Evolutionary conservation across 2,329 filamentous ascomycete species (phyloP).

Genomic region (Onygenales sp.): DNA sequence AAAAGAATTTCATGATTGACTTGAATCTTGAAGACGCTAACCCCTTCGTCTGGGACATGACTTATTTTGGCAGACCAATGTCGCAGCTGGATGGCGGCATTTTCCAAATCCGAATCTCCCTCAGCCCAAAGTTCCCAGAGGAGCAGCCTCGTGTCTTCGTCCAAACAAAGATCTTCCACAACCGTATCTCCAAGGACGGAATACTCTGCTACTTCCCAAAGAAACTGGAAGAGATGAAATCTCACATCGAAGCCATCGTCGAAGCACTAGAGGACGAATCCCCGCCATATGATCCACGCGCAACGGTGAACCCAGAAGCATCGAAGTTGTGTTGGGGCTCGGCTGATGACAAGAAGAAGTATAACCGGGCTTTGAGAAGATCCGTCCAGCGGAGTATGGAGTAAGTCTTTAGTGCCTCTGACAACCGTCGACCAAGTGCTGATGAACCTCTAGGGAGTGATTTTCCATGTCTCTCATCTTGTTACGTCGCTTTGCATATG

Average conservation of each 20-base stretch:
- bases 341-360: conserved; percentile 68
- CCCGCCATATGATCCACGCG: conserved; percentile 82
- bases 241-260: conserved; percentile 78
- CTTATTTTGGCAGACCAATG: conserved; percentile 85
- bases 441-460: not conserved
- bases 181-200: conserved; percentile 71
- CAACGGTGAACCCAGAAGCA: conserved; percentile 76
- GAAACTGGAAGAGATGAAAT: conserved; percentile 64
- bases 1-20: conserved; percentile 61
- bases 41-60: conserved; percentile 80
- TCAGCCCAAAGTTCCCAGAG: conserved; percentile 78
- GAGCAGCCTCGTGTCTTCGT: conserved; percentile 79
- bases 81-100: conserved; percentile 88
- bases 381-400: conserved; percentile 49
- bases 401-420: conserved; percentile 12
- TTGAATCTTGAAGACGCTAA: conserved; percentile 70
- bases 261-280: conserved; percentile 75
- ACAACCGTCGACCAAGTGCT: not conserved
- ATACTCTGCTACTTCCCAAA: conserved; percentile 72
- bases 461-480: no score
- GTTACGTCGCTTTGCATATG: no score
- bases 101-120: conserved; percentile 67
- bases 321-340: conserved; percentile 79
- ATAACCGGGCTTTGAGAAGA: conserved; percentile 70
- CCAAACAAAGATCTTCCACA: conserved; percentile 76